Conservation (phyloP, 345 rosid genomes). For the Cardamine resedifolia region DNA sequence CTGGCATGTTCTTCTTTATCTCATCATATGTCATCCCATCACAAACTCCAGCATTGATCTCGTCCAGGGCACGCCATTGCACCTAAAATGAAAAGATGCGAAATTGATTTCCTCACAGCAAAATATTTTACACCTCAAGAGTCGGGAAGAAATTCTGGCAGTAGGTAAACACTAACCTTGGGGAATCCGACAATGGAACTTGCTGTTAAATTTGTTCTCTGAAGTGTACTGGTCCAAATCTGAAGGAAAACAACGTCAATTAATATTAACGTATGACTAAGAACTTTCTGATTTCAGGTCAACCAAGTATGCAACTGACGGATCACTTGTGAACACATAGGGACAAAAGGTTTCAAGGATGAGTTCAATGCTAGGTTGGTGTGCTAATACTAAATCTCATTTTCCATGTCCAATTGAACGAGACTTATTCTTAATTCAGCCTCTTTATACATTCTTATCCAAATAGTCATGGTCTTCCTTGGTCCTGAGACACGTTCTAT, state of each 20-base stretch:
- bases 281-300: background rate
- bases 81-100: constrained; percentile 50
- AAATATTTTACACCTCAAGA: background rate
- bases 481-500: background rate
- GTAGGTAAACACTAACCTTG: constrained; percentile 54
- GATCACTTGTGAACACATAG: background rate
- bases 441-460: background rate
- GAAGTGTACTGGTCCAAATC: constrained; percentile 99
- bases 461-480: background rate
- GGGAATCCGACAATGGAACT: constrained; percentile 89
- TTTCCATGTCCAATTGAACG: background rate
- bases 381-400: background rate
- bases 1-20: constrained; percentile 89
- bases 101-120: background rate
- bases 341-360: constrained; percentile 5
- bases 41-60: constrained; percentile 97
- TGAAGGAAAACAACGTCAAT: constrained; percentile 28
- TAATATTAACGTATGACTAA: background rate
- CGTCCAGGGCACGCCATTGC: constrained; percentile 99
- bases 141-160: background rate
- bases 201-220: constrained; percentile 86
- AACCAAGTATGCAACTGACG: constrained; percentile 3
- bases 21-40: constrained; percentile 99
- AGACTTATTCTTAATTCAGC: background rate
- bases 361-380: background rate